A percentile compares a stretch with the other conserved stretches of the same genome.
phyloP scores from a whole-genome alignment of 2,329 filamentous ascomycete genomes.

The Exophiala oligosperma region DNA sequence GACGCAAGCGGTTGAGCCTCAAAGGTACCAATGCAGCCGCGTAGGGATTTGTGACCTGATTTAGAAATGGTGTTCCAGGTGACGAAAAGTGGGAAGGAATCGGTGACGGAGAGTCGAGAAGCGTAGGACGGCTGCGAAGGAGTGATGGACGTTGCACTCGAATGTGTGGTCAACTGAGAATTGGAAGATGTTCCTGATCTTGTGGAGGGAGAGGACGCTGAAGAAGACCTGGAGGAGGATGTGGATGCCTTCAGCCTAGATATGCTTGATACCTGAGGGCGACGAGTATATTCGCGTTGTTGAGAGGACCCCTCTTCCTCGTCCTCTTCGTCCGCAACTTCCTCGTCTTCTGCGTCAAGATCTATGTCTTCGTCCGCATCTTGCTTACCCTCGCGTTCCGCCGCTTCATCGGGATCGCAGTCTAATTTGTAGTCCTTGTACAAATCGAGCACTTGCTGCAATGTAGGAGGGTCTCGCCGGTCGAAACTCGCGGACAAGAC shows the following conservation, averaged over 20 bases:
- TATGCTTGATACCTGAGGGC: constrained; percentile 31
- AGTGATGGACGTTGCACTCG: constrained; percentile 51
- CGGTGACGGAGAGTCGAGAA: constrained; percentile 35
- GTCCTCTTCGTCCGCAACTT: constrained; percentile 36
- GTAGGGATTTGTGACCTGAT: constrained; percentile 65
- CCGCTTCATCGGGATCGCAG: constrained; percentile 23
- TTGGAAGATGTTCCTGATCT: constrained; percentile 48
- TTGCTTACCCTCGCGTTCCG: constrained; percentile 5
- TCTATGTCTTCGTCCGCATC: constrained; percentile 16
- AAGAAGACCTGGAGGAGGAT: constrained; percentile 34
- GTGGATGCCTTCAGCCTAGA: constrained; percentile 29
- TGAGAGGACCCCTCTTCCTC: constrained; percentile 15
- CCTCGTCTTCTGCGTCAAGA: constrained; percentile 33
- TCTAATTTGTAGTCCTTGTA: constrained; percentile 56
- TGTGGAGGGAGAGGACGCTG: constrained; percentile 40
- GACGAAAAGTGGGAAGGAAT: constrained; percentile 78
- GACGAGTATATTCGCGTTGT: constrained; percentile 17
- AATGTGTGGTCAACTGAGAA: constrained; percentile 40
- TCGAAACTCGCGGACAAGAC: constrained; percentile 74
- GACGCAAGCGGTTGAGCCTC: constrained; percentile 70
- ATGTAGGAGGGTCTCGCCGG: constrained; percentile 63
- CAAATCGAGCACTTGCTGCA: constrained; percentile 68
- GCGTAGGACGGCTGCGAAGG: constrained; percentile 46
- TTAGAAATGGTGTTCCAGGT: constrained; percentile 82
- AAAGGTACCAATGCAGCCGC: constrained; percentile 97